These are phyloP conservation scores for Colletotrichum costaricense DNA, from an alignment of 2,329 filamentous ascomycete genomes.

Conservation along the genomic window DNA sequence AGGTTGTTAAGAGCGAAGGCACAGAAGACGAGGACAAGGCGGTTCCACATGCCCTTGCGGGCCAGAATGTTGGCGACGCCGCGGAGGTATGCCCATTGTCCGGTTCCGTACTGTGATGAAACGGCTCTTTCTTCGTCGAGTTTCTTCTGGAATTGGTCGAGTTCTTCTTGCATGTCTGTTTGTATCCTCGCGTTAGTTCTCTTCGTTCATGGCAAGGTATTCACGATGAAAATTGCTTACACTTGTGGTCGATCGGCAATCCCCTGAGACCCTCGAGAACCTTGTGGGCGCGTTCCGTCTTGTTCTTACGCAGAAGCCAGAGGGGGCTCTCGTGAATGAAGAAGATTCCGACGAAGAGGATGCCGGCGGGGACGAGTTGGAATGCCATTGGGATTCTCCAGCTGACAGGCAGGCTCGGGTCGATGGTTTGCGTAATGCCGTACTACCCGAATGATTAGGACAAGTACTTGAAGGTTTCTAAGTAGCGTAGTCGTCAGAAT, in stretches of 20 bases:
- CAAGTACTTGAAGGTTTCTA: neutral
- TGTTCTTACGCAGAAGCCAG: conserved; percentile 37
- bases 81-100: conserved; percentile 47
- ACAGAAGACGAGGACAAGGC: conserved; percentile 49
- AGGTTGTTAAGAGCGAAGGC: conserved; percentile 53
- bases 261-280: conserved; percentile 56
- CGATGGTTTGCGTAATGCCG: conserved; percentile 53
- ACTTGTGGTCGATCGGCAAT: conserved; percentile 52
- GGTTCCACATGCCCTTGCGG: conserved; percentile 53
- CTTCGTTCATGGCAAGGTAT: neutral
- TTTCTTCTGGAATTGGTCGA: conserved; percentile 55
- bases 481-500: neutral
- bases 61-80: conserved; percentile 48
- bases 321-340: conserved; percentile 45
- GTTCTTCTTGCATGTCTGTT: conserved; percentile 55
- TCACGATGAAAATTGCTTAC: conserved; percentile 31
- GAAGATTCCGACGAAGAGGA: conserved; percentile 56
- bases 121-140: conserved; percentile 48
- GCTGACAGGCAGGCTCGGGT: conserved; percentile 44
- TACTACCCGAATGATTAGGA: conserved; percentile 38
- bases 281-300: conserved; percentile 40
- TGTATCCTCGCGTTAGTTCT: neutral
- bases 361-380: conserved; percentile 54
- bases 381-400: conserved; percentile 63
- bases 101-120: conserved; percentile 45